Evolutionary conservation across 2,329 filamentous ascomycete species (phyloP), one percentile per base, ranked within the genome.

Genomic region (Helotiales sp.): DNA sequence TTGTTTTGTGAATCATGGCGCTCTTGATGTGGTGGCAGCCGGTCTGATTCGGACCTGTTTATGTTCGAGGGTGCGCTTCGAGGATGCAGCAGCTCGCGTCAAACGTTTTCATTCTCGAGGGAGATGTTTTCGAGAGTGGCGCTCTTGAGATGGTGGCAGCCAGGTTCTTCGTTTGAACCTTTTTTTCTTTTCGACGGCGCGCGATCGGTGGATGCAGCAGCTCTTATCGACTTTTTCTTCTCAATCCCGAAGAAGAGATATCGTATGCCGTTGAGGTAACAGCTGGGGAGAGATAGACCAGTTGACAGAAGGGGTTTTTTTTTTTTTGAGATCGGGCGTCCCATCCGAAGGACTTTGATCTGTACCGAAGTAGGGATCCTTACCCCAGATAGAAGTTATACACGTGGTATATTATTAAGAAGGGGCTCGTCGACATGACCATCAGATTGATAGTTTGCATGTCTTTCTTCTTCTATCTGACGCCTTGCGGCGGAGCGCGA

Each of bases 381-480:
- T 52, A 52, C 49, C 11, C 24, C 49, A 52, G 24, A 52, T 30
- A 52, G 49, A 52, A 30, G 49, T 30, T 26, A 52, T 52, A 52
- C 49, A 30, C 17, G 6, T 17, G 28, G 49, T 52, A 52, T 52
- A 26, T 52, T 26, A 52, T 52, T 6, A 45, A 45, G 49, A 30
- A n/a, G 24, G 7, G 49, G 49, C 49, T 52, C 49, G 15, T 13
- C 15, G 49, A 52, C 49, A 52, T 52, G 24, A 30, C 24, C 49
- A 30, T 52, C 47, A 28, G 22, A 52, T 7, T n/a, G 49, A 52
- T 17, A n/a, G 49, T 52, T 52, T 52, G 49, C 49, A 52, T 52
- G 15, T 52, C 49, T 30, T 52, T 52, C 49, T 30, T 52, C 24
- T 52, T 52, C 49, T 52, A 52, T 52, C 49, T 52, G 49, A 52